These are phyloP conservation scores for Spencermartinsiella ligniputridi DNA, from an alignment of 1,139 yeast genomes.

Conservation along the genomic window DNA sequence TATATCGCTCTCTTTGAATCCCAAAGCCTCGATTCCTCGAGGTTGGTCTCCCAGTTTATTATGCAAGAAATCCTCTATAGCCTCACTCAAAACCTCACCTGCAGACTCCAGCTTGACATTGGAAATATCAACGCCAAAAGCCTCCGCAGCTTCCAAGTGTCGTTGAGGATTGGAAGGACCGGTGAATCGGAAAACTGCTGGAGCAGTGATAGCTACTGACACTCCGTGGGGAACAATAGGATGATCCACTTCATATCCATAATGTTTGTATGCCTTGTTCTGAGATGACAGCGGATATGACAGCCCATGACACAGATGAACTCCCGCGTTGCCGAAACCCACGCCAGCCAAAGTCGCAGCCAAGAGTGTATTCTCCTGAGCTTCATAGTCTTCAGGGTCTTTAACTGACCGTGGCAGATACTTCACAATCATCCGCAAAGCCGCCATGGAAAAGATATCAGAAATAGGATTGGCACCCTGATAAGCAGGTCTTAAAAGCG, in stretches of 20 bases:
- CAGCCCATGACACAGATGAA: constrained; percentile 40
- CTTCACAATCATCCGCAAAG: constrained; percentile 36
- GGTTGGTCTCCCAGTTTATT: constrained; percentile 37
- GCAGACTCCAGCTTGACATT: constrained; percentile 38
- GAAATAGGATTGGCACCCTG: constrained; percentile 42
- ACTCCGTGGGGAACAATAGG: constrained; percentile 41
- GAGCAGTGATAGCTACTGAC: constrained; percentile 40
- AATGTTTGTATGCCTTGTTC: constrained; percentile 36
- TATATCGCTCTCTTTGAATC: constrained; percentile 32
- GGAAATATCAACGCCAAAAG: constrained; percentile 37
- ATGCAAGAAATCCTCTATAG: constrained; percentile 34
- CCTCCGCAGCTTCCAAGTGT: constrained; percentile 36
- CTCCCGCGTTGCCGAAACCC: constrained; percentile 42
- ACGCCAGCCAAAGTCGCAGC: constrained; percentile 42
- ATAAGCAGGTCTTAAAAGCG: constrained; percentile 39
- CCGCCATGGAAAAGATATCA: constrained; percentile 39
- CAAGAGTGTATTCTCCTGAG: constrained; percentile 38
- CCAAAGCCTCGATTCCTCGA: constrained; percentile 34
- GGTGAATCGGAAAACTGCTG: constrained; percentile 39
- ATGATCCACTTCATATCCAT: constrained; percentile 38
- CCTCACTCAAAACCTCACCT: constrained; percentile 37
- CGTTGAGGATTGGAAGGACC: constrained; percentile 40
- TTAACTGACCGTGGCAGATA: constrained; percentile 37
- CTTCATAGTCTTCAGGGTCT: constrained; percentile 37
- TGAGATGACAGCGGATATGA: constrained; percentile 39